Percentiles rank a stretch among this genome's conserved stretches.
These are phyloP conservation scores for Noccaea bulbosa DNA, from an alignment of 345 rosid species.

Conservation along the genomic window DNA sequence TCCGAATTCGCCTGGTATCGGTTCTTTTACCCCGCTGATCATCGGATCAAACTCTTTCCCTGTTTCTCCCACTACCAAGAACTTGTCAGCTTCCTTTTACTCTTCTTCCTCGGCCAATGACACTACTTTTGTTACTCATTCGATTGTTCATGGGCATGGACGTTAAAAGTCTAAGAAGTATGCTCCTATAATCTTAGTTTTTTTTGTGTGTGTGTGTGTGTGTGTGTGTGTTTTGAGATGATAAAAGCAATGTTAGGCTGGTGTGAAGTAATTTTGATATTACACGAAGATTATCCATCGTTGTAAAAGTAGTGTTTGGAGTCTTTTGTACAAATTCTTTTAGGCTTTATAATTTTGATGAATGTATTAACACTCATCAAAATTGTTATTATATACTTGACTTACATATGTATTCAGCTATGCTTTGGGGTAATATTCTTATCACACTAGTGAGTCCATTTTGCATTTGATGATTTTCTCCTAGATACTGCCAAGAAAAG, in stretches of 20 bases:
- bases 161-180: conserved; percentile 10
- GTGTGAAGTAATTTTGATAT: conserved; percentile 26
- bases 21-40: conserved; percentile 18
- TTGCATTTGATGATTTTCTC: background rate
- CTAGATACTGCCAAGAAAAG: background rate
- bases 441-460: background rate
- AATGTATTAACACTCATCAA: background rate
- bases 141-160: conserved; percentile 38
- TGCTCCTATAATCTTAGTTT: background rate
- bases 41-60: background rate
- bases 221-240: background rate
- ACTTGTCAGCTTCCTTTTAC: conserved; percentile 20
- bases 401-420: background rate
- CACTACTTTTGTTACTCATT: conserved; percentile 36
- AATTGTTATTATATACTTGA: background rate
- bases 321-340: conserved; percentile 18
- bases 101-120: conserved; percentile 31
- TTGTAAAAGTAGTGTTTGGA: conserved; percentile 13
- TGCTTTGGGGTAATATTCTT: background rate
- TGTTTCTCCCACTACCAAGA: conserved; percentile 6
- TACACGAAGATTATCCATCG: conserved; percentile 4
- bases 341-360: conserved; percentile 23
- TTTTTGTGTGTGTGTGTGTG: background rate
- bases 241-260: conserved; percentile 5
- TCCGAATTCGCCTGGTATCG: conserved; percentile 36